These are phyloP conservation scores for Phaeosphaeria sp. DNA, from an alignment of 2,329 filamentous ascomycete species.

Conservation along the genomic window DNA sequence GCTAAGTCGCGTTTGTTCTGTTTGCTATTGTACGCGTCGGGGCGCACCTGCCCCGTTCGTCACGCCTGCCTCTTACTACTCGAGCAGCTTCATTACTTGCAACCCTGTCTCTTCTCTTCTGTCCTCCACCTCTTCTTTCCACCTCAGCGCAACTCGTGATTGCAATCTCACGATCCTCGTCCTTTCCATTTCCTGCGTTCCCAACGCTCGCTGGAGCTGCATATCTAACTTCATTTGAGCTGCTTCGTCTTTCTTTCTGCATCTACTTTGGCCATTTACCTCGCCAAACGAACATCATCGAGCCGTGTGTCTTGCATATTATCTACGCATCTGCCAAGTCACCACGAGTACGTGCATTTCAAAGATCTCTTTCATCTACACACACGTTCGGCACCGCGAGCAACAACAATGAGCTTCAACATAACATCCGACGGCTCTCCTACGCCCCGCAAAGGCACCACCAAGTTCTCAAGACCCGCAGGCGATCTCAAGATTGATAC, in stretches of 20 bases:
- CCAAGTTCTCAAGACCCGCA: conserved; percentile 35
- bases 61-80: conserved; percentile 13
- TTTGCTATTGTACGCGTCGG: conserved; percentile 16
- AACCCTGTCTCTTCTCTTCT: conserved; percentile 20
- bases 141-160: conserved; percentile 11
- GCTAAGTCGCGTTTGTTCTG: not conserved
- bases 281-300: conserved; percentile 33
- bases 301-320: conserved; percentile 43
- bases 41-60: conserved; percentile 18
- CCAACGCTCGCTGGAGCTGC: conserved; percentile 12
- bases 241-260: conserved; percentile 33
- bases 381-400: conserved; percentile 22
- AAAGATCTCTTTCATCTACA: conserved; percentile 43
- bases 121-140: conserved; percentile 9
- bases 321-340: conserved; percentile 42
- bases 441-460: conserved; percentile 47
- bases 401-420: conserved; percentile 44
- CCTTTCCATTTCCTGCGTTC: conserved; percentile 20
- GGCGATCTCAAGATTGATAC: conserved; percentile 43
- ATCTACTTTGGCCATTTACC: conserved; percentile 49
- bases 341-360: conserved; percentile 33
- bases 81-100: not conserved
- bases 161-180: conserved; percentile 20
- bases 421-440: conserved; percentile 51
- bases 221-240: conserved; percentile 34